Conservation (phyloP, 257 asterid genomes). For the Petunia axillaris region DNA sequence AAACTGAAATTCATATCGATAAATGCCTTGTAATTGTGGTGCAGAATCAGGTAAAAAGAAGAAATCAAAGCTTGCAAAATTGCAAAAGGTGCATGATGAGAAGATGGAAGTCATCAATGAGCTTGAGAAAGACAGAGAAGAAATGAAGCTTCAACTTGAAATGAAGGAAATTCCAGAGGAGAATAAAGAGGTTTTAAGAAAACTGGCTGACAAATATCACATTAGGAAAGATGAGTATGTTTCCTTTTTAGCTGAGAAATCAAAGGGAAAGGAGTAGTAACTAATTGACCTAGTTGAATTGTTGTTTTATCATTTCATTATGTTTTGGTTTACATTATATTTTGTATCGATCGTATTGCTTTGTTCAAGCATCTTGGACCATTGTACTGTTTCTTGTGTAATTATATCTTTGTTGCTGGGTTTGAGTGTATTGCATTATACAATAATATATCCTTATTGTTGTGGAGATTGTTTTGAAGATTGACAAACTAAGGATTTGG, state of each 20-base stretch:
- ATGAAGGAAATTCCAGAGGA: constrained; percentile 15
- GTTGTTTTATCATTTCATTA: neutral
- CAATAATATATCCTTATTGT: too few relatives aligned
- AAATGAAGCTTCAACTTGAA: constrained; percentile 21
- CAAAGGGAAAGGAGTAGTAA: constrained; percentile 5
- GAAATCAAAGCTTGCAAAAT: constrained; percentile 19
- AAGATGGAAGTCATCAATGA: neutral
- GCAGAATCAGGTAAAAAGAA: neutral
- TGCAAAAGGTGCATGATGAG: constrained; percentile 20
- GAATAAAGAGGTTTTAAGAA: constrained; percentile 7
- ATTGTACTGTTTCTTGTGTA: neutral
- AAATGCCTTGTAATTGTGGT: neutral
- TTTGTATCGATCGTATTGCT: neutral
- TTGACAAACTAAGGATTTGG: too few relatives aligned
- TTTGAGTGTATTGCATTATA: neutral
- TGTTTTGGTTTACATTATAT: neutral
- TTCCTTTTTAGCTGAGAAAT: constrained; percentile 1
- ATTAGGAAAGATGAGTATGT: constrained; percentile 20
- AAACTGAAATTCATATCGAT: neutral
- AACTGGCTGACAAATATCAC: constrained; percentile 23
- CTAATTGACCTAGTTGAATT: neutral
- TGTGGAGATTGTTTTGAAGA: too few relatives aligned
- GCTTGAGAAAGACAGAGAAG: constrained; percentile 24
- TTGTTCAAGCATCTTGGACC: neutral
- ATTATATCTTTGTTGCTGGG: neutral